Base-by-base conservation (phyloP, 805 yeast genomes). In the Nakazawaea ishiwadae region DNA sequence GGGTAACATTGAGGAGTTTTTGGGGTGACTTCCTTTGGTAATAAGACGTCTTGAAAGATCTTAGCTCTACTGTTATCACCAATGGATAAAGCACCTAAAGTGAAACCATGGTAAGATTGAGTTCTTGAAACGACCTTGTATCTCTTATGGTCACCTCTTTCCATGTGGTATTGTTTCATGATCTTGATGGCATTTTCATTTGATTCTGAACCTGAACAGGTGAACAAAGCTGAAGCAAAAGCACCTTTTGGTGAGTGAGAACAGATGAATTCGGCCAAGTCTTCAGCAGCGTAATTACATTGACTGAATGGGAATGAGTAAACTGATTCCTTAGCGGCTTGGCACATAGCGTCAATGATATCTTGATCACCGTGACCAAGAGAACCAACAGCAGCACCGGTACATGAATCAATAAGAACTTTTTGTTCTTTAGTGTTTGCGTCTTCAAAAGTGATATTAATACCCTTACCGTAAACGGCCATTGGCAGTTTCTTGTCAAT, bases 101-200 rank as follows among this genome's bases (percentile, higher is more conserved):
- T 63, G 49, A 63, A 68, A 5, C 77, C 77, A 46, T 72, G 77
- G 51, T 71, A 72, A 4, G 73, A 61, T 42, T 58, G 56, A 19
- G 62, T 54, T 48, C 73, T 59, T 2, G 69, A 56, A 35, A 69
- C 63, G 33, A 63, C 54, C 42, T 66, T 59, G 42, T 50, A 44
- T 45, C 66, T 64, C 26, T 56, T 51, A 8, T 62, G 53, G 40
- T 59, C 58, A 15, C 65, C 65, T 27, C 58, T 60, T 49, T 66
- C 71, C 31, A 57, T 48, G 44, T 56, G 62, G 48, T 66, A 65
- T 50, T 65, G 70, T 45, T 57, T 51, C 16, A 84, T 84, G 55
- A 80, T 79, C 54, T 80, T 80, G 48, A 80, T 56, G 3, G 87
- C 87, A 18, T 85, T 85, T 53, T 80, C 87, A 51, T 81, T 80